A percentile compares a stretch with the other conserved stretches of the same genome.
These are phyloP conservation scores for Nemania sp. DNA, from an alignment of 2,329 filamentous ascomycete species.

Conservation along the genomic window DNA sequence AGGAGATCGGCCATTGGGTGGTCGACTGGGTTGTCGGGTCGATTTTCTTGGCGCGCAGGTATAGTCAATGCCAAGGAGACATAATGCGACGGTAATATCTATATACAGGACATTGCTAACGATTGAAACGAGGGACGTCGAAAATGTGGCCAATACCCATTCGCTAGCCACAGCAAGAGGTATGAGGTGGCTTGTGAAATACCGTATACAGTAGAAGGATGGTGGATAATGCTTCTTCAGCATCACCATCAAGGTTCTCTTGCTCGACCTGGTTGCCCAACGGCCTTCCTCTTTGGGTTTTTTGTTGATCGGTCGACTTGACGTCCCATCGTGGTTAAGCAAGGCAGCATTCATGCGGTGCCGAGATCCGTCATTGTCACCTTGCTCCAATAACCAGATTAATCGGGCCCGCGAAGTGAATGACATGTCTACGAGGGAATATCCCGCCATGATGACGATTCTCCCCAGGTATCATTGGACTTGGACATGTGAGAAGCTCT, in stretches of 20 bases:
- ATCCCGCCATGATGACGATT: neutral
- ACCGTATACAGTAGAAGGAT: neutral
- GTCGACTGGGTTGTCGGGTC: neutral
- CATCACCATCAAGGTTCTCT: slow-evolving; percentile 1
- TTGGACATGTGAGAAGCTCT: neutral
- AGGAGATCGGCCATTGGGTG: neutral
- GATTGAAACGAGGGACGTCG: neutral
- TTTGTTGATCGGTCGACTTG: neutral
- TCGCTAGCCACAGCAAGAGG: neutral
- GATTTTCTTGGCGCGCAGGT: slow-evolving; percentile 8
- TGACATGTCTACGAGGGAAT: neutral
- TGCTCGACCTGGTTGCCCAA: neutral
- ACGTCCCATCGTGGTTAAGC: neutral
- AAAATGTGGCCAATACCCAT: slow-evolving; percentile 3
- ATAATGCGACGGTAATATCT: slow-evolving; percentile 1
- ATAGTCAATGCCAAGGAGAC: slow-evolving; percentile 5
- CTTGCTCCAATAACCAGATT: neutral
- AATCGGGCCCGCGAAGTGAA: neutral
- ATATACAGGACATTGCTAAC: neutral
- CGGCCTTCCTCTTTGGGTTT: slow-evolving; percentile 9
- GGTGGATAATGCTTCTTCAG: neutral
- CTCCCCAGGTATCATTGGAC: neutral
- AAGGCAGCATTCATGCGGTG: neutral
- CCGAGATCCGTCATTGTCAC: slow-evolving; percentile 1
- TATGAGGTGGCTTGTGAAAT: neutral